Evolutionary conservation across 257 asterid genomes (phyloP).

Genomic region (Lycium barbarum): DNA sequence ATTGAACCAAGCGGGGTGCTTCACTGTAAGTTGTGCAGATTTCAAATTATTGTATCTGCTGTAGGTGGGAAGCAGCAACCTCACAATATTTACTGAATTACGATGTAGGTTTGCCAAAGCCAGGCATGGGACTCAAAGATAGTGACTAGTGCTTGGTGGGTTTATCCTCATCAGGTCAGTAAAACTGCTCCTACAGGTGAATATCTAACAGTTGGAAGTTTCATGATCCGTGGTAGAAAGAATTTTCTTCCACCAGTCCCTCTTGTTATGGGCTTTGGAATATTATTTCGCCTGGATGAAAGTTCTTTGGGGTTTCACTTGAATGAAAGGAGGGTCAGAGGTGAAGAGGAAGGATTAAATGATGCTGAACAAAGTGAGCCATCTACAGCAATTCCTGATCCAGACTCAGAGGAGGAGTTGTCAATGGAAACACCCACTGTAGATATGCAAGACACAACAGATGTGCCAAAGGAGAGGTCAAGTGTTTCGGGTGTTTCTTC

Average conservation of each 20-base stretch:
- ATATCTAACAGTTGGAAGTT: conserved; percentile 97
- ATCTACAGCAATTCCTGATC: conserved; percentile 66
- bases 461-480: conserved; percentile 43
- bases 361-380: conserved; percentile 63
- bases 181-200: conserved; percentile 99
- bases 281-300: conserved; percentile 93
- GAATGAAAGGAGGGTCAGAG: conserved; percentile 96
- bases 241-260: conserved; percentile 98
- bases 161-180: conserved; percentile 94
- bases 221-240: conserved; percentile 99
- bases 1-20: conserved; percentile 95
- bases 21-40: conserved; percentile 66
- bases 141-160: conserved; percentile 99
- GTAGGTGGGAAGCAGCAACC: background rate
- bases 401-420: conserved; percentile 74
- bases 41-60: conserved; percentile 17
- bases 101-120: conserved; percentile 89
- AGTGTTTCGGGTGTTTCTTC: conserved; percentile 37
- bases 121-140: conserved; percentile 99
- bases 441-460: conserved; percentile 46
- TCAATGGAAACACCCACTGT: conserved; percentile 47
- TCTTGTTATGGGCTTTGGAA: conserved; percentile 95
- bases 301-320: conserved; percentile 97
- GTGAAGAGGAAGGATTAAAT: conserved; percentile 86
- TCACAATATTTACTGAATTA: conserved; percentile 20